Conservation (phyloP, 106 monocot genomes). For the Phalaenopsis equestris region DNA sequence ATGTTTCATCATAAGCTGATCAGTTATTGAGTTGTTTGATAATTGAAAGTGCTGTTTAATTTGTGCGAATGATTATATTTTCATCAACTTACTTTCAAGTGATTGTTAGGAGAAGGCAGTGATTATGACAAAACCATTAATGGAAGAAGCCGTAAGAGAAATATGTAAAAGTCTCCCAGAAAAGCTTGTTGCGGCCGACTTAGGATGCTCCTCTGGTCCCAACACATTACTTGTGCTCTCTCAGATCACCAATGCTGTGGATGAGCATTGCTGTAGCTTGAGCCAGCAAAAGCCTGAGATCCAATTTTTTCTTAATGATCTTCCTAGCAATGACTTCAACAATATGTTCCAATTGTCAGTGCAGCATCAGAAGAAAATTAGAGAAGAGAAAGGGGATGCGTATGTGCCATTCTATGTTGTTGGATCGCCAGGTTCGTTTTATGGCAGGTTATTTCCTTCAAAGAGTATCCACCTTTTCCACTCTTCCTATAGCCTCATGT, state of each 20-base stretch:
- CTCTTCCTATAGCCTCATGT: conserved; percentile 41
- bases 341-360: conserved; percentile 7
- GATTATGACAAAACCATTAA: conserved; percentile 10
- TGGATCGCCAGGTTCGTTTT: conserved; percentile 50
- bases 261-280: not conserved
- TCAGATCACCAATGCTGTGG: conserved; percentile 13
- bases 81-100: not conserved
- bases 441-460: conserved; percentile 37
- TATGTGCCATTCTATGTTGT: conserved; percentile 12
- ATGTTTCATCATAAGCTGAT: not conserved
- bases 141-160: conserved; percentile 24
- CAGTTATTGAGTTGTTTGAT: no score
- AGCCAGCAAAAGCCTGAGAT: conserved; percentile 9
- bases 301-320: conserved; percentile 37
- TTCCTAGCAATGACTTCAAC: conserved; percentile 46
- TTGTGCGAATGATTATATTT: no score
- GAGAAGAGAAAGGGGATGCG: not conserved
- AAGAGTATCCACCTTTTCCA: conserved; percentile 36
- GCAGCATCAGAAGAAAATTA: not conserved
- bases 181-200: conserved; percentile 35
- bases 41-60: no score
- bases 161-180: not conserved
- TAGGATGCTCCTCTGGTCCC: conserved; percentile 59
- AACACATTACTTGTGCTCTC: conserved; percentile 32
- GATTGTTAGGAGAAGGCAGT: conserved; percentile 34